phyloP scores from a whole-genome alignment of 1,284 basidiomycete species.

The Trichosporon ovoides region DNA sequence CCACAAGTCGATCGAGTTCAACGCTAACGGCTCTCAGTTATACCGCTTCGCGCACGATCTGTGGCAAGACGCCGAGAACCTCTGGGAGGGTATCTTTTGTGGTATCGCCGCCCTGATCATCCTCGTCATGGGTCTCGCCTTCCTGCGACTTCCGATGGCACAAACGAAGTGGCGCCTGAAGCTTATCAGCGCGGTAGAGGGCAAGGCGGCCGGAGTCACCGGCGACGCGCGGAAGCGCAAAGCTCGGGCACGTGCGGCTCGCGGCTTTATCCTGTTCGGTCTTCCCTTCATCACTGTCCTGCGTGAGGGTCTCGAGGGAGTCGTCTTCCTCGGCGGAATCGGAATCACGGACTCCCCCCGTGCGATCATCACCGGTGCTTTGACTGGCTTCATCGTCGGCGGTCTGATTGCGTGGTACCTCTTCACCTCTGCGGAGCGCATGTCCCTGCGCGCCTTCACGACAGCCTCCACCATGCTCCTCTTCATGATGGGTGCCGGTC shows the following conservation, averaged over 20 bases:
- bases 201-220: conserved; percentile 22
- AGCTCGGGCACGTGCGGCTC: conserved; percentile 18
- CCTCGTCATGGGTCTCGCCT: conserved; percentile 62
- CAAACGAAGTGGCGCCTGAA: conserved; percentile 83
- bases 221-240: conserved; percentile 6
- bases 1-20: too few relatives aligned
- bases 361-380: conserved; percentile 67
- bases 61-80: conserved; percentile 28
- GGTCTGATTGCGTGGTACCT: conserved; percentile 56
- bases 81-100: conserved; percentile 57
- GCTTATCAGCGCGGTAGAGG: conserved; percentile 66
- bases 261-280: conserved; percentile 61
- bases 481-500: conserved; percentile 78
- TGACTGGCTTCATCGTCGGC: conserved; percentile 55
- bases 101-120: conserved; percentile 57
- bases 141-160: conserved; percentile 68
- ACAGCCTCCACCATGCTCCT: conserved; percentile 76
- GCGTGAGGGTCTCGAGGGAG: conserved; percentile 83
- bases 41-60: conserved; percentile 52
- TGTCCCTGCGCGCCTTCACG: conserved; percentile 65
- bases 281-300: conserved; percentile 81
- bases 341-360: conserved; percentile 28
- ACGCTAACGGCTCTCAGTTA: too few relatives aligned
- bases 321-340: conserved; percentile 80
- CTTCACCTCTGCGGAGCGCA: conserved; percentile 26